phyloP scores from a whole-genome alignment of 768 basidiomycete genomes.

The Lactarius hatsudake region DNA sequence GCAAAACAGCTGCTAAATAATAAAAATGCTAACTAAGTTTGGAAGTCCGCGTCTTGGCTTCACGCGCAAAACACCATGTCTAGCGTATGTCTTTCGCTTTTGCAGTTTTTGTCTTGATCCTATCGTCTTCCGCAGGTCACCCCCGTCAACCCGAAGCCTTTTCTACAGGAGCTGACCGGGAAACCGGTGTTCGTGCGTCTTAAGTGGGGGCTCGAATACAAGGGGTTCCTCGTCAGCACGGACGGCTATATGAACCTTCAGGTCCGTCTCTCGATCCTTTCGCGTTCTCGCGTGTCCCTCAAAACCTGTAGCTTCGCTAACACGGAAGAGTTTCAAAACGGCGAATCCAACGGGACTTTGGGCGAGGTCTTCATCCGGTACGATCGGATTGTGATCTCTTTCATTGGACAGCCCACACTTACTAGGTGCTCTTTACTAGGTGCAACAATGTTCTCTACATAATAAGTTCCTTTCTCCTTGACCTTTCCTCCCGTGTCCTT shows the following conservation, averaged over 20 bases:
- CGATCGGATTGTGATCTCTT: slow-evolving; percentile 31
- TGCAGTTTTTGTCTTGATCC: neutral
- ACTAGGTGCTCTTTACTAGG: slow-evolving; percentile 39
- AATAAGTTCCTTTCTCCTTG: slow-evolving; percentile 55
- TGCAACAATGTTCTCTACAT: slow-evolving; percentile 98
- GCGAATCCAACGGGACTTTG: slow-evolving; percentile 91
- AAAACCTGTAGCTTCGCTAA: slow-evolving; percentile 83
- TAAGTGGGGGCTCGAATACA: slow-evolving; percentile 99
- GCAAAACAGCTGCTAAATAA: neutral
- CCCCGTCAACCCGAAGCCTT: slow-evolving; percentile 98
- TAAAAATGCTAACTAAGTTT: slow-evolving; percentile 30
- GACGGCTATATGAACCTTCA: slow-evolving; percentile 99
- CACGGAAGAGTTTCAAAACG: slow-evolving; percentile 97
- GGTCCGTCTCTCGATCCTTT: slow-evolving; percentile 43
- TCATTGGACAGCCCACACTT: slow-evolving; percentile 8
- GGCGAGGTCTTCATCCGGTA: slow-evolving; percentile 99
- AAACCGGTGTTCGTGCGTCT: slow-evolving; percentile 93
- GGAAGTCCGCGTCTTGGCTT: slow-evolving; percentile 42
- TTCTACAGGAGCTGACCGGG: slow-evolving; percentile 96
- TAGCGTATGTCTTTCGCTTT: slow-evolving; percentile 42
- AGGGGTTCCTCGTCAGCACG: slow-evolving; percentile 97
- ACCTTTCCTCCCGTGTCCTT: slow-evolving; percentile 3
- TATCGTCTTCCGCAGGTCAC: slow-evolving; percentile 51
- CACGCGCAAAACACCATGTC: slow-evolving; percentile 53
- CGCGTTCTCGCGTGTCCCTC: neutral